Base-by-base conservation (phyloP, 495 filamentous ascomycete genomes). In the Penicillium silybi region DNA sequence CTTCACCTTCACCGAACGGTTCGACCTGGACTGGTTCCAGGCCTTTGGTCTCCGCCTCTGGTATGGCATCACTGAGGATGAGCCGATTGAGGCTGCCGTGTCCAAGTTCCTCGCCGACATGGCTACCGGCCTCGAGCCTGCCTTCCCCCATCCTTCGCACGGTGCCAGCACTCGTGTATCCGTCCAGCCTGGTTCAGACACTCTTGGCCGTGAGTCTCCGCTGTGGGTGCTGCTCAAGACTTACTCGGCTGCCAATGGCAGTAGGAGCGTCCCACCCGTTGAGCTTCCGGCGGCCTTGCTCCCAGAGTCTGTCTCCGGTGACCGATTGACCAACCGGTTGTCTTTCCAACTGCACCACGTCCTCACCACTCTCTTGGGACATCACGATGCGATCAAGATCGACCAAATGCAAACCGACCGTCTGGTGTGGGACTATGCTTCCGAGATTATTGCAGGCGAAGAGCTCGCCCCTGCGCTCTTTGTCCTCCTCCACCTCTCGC, bases 21-120 rank as follows among this genome's bases (percentile, higher is more conserved):
- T 97, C 61, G 80, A 84, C 7, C 74, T 98, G 27, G 86, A 95
- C 64, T 98, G 93, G 93, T 81, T 86, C 67, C 90, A 93, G 57
- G 85, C 90, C 1, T 96, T 98, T 64, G 95, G 89, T 13, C 77
- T 98, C 18, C 83, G 91, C 43, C 77, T 97, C 8, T 96, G 87
- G 84, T 97, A 96, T 65, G 82, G 80, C 35, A 88, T 83, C 39
- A 73, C 77, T 9, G 74, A 83, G 23, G 77, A 85, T 41, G 83
- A 89, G 32, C 75, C 81, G 35, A 74, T 95, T 29, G 81, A 85
- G 46, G 75, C 72, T 42, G 91, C 90, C 9, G 82, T 96, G 17
- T 68, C 77, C 23, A 79, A 78, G 16, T 96, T 86, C 67, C 70
- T 78, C 41, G 63, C 82, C 20, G 88, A 96, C 58, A 71, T 96